Conservation (phyloP, 331 rosid species). For the Rosa hybrid region DNA sequence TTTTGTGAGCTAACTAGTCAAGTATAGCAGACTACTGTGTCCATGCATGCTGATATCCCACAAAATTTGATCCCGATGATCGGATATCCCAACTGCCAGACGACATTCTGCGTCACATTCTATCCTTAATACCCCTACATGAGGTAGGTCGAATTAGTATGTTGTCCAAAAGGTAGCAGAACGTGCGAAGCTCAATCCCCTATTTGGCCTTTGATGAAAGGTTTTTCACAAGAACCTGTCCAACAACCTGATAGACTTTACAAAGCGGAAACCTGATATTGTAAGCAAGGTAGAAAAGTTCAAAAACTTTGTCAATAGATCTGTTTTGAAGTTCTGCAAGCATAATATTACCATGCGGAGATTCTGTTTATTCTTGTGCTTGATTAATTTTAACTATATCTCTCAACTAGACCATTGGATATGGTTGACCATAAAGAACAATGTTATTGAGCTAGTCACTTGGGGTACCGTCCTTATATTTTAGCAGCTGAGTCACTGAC, state of each 20-base stretch:
- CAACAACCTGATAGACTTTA: background rate
- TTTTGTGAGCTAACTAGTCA: too few relatives aligned
- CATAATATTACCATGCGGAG: background rate
- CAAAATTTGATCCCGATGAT: background rate
- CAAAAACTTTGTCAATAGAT: background rate
- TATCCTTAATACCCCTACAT: background rate
- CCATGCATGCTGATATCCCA: background rate
- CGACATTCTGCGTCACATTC: background rate
- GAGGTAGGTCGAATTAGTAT: background rate
- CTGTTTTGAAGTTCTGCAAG: background rate
- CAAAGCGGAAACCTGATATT: background rate
- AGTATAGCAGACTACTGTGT: background rate
- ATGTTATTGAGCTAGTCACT: background rate
- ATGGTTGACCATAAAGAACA: background rate
- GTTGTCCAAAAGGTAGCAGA: background rate
- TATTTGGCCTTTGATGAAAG: background rate
- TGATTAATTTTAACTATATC: background rate
- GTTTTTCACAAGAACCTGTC: background rate
- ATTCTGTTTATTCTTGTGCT: background rate
- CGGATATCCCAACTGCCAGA: background rate
- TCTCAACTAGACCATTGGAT: background rate
- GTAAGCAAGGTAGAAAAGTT: background rate
- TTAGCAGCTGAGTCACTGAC: background rate
- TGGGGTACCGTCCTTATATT: background rate
- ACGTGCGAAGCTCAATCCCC: background rate